phyloP scores from a whole-genome alignment of 2,329 filamentous ascomycete genomes.

The Alternaria viburni region DNA sequence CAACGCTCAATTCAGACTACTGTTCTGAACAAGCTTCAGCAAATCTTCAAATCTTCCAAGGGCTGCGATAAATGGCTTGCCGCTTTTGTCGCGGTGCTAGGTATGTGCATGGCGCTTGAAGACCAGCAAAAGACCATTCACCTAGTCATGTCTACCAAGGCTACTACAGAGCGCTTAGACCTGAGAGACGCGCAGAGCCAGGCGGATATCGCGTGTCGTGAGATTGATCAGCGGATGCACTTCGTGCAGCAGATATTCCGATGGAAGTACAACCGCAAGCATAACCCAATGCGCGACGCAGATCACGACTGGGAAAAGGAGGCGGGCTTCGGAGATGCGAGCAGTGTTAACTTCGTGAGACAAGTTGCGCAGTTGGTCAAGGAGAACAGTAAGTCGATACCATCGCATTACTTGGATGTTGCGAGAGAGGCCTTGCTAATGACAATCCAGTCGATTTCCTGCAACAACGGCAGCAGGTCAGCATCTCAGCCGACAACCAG shows the following conservation, averaged over 20 bases:
- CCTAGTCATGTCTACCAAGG: slow-evolving; percentile 51
- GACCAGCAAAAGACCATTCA: slow-evolving; percentile 56
- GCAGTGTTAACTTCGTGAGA: slow-evolving; percentile 45
- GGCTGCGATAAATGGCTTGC: slow-evolving; percentile 55
- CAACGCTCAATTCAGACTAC: slow-evolving; percentile 51
- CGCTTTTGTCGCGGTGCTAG: slow-evolving; percentile 55
- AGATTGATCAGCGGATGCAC: slow-evolving; percentile 54
- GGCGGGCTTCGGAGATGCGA: slow-evolving; percentile 42
- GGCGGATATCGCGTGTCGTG: slow-evolving; percentile 50
- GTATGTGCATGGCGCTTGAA: slow-evolving; percentile 57
- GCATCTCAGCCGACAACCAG: slow-evolving; percentile 48
- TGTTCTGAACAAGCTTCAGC: slow-evolving; percentile 56
- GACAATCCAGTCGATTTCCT: slow-evolving; percentile 47
- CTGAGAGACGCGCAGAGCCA: slow-evolving; percentile 35
- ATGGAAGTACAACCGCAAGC: slow-evolving; percentile 56
- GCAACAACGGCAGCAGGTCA: slow-evolving; percentile 44
- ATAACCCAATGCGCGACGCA: slow-evolving; percentile 46
- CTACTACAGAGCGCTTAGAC: slow-evolving; percentile 37
- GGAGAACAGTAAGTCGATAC: slow-evolving; percentile 50
- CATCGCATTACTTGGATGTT: neutral
- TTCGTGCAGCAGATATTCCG: slow-evolving; percentile 56
- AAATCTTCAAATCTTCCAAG: slow-evolving; percentile 53
- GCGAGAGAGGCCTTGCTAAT: slow-evolving; percentile 15
- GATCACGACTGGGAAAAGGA: slow-evolving; percentile 50
- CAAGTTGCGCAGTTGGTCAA: slow-evolving; percentile 48